These are phyloP conservation scores for Euphorbia schlechtendalii DNA, from an alignment of 441 rosid genomes.

Conservation along the genomic window DNA sequence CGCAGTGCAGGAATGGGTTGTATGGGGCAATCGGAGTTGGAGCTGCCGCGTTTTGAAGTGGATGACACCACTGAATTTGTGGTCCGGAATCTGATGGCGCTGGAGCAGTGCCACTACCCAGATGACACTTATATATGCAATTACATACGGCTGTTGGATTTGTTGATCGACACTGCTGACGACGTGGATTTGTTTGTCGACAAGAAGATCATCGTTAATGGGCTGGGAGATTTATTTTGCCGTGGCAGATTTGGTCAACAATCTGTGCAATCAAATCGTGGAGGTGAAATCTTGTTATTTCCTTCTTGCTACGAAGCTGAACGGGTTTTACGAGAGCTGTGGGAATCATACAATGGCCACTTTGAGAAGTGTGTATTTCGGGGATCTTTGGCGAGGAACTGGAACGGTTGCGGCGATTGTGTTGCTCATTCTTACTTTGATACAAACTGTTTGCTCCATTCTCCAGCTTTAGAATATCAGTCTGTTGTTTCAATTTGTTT, in stretches of 20 bases:
- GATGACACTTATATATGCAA: slow-evolving; percentile 20
- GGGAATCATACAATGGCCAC: slow-evolving; percentile 19
- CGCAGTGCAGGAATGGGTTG: not conserved
- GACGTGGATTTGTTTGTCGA: slow-evolving; percentile 31
- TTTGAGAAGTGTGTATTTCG: slow-evolving; percentile 24
- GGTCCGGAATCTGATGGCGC: slow-evolving; percentile 27
- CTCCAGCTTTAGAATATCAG: too few relatives aligned
- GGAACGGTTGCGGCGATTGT: slow-evolving; percentile 23
- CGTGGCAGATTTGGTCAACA: slow-evolving; percentile 16
- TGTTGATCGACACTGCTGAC: slow-evolving; percentile 16
- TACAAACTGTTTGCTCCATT: slow-evolving; percentile 25
- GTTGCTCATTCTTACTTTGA: slow-evolving; percentile 23
- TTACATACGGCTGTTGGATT: slow-evolving; percentile 20
- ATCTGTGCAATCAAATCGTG: slow-evolving; percentile 20
- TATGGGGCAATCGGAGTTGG: slow-evolving; percentile 9
- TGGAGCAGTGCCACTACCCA: slow-evolving; percentile 31
- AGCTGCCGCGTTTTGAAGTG: slow-evolving; percentile 18
- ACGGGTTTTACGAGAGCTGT: not conserved
- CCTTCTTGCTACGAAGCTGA: slow-evolving; percentile 5
- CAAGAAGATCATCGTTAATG: slow-evolving; percentile 7
- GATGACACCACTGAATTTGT: slow-evolving; percentile 22
- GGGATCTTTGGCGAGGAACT: slow-evolving; percentile 28
- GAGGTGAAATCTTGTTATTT: slow-evolving; percentile 28
- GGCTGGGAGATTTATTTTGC: slow-evolving; percentile 4
- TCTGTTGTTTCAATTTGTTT: too few relatives aligned